Evolutionary conservation across 1,284 basidiomycete genomes (phyloP).

Genomic region (Phylloboletellus chloephorus): DNA sequence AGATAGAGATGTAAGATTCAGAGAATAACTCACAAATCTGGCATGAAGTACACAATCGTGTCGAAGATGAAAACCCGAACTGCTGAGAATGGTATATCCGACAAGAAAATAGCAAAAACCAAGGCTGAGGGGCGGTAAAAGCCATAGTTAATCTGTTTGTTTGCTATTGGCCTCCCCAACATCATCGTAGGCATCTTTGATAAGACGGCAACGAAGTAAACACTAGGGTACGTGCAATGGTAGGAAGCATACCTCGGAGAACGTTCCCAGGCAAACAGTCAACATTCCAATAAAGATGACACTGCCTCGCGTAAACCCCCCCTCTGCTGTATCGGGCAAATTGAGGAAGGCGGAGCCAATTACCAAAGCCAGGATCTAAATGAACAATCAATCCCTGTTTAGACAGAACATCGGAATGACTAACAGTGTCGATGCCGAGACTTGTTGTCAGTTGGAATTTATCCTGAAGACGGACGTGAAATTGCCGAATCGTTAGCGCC

Average conservation of each 20-base stretch:
- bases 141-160: conserved; percentile 72
- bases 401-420: conserved; percentile 16
- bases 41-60: conserved; percentile 74
- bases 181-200: conserved; percentile 59
- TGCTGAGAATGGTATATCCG: conserved; percentile 74
- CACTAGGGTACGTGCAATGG: background rate
- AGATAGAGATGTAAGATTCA: conserved; percentile 1
- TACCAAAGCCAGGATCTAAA: conserved; percentile 56
- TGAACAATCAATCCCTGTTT: background rate
- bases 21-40: conserved; percentile 39
- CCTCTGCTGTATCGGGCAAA: conserved; percentile 66
- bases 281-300: conserved; percentile 75
- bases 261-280: conserved; percentile 72
- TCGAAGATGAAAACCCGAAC: conserved; percentile 59
- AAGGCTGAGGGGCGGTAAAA: conserved; percentile 78
- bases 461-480: conserved; percentile 76
- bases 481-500: conserved; percentile 71
- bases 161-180: conserved; percentile 70
- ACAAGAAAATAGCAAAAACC: conserved; percentile 67
- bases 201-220: conserved; percentile 1
- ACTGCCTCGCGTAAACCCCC: conserved; percentile 84
- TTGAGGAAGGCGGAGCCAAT: conserved; percentile 74
- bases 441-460: conserved; percentile 76
- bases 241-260: conserved; percentile 54
- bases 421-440: conserved; percentile 51